Evolutionary conservation across 805 yeast species (phyloP).

Genomic region (Metschnikowia peoriensis): DNA sequence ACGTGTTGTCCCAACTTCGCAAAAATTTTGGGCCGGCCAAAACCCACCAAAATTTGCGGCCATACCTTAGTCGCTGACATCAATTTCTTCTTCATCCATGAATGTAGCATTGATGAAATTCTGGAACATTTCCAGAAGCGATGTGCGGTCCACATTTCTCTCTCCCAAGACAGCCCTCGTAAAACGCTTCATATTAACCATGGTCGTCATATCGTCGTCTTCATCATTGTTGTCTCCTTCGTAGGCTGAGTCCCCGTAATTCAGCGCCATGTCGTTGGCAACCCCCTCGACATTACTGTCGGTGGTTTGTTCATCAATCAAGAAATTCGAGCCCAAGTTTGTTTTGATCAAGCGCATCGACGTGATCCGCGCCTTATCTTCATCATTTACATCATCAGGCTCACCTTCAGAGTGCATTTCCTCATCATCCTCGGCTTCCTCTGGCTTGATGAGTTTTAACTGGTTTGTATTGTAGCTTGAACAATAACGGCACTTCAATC

Average conservation of each 20-base stretch:
- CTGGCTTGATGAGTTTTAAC: slow-evolving; percentile 65
- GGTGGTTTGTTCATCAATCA: slow-evolving; percentile 29
- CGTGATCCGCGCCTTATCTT: slow-evolving; percentile 16
- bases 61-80: not conserved
- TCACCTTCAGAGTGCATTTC: slow-evolving; percentile 15
- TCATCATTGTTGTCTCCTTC: slow-evolving; percentile 26
- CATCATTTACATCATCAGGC: slow-evolving; percentile 12
- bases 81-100: slow-evolving; percentile 6
- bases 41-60: not conserved
- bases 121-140: slow-evolving; percentile 37
- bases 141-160: slow-evolving; percentile 27
- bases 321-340: slow-evolving; percentile 36
- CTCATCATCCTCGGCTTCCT: slow-evolving; percentile 51
- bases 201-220: slow-evolving; percentile 24
- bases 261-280: not conserved
- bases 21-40: not conserved
- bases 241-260: slow-evolving; percentile 9
- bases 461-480: slow-evolving; percentile 84
- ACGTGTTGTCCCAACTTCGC: slow-evolving; percentile 1
- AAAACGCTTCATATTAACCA: slow-evolving; percentile 29
- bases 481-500: slow-evolving; percentile 85
- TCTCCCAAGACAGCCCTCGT: slow-evolving; percentile 17
- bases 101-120: slow-evolving; percentile 34
- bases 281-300: slow-evolving; percentile 16
- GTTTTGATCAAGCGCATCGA: slow-evolving; percentile 35